phyloP scores from a whole-genome alignment of 495 filamentous ascomycete genomes.

The Baudoinia panamericana region DNA sequence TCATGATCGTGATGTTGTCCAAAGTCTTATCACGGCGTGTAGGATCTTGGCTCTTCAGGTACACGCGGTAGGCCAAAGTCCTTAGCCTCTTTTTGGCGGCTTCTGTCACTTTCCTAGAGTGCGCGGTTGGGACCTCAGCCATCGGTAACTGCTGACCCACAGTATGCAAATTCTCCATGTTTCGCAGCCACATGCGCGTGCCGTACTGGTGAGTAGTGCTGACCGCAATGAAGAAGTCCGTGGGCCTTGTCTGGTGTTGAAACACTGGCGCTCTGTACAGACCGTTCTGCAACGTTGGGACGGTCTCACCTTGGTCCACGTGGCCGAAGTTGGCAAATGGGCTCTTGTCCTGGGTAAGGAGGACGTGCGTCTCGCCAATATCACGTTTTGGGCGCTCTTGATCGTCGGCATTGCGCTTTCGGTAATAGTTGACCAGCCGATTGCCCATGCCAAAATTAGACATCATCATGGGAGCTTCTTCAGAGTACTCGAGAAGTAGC shows the following conservation, averaged over 20 bases:
- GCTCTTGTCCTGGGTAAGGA: conserved; percentile 85
- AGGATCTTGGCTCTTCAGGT: conserved; percentile 53
- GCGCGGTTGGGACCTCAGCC: conserved; percentile 80
- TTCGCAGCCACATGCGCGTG: conserved; percentile 64
- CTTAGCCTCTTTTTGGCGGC: conserved; percentile 89
- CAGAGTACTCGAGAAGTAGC: conserved; percentile 85
- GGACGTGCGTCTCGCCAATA: conserved; percentile 71
- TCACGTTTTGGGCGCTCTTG: conserved; percentile 57
- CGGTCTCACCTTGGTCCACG: conserved; percentile 76
- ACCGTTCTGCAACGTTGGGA: conserved; percentile 79
- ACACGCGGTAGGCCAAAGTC: conserved; percentile 80
- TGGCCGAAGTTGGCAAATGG: conserved; percentile 92
- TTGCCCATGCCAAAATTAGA: conserved; percentile 97
- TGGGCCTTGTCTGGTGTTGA: conserved; percentile 61
- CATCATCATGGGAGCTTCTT: conserved; percentile 79
- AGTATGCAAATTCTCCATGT: conserved; percentile 75
- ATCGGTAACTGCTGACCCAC: conserved; percentile 89
- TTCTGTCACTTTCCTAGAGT: conserved; percentile 87
- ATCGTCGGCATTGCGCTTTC: conserved; percentile 71
- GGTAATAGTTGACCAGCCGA: conserved; percentile 90
- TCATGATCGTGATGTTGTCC: conserved; percentile 47
- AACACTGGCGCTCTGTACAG: conserved; percentile 95
- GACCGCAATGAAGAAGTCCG: conserved; percentile 78
- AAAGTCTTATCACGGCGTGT: conserved; percentile 15
- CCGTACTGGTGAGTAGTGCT: conserved; percentile 62